These are phyloP conservation scores for Malus hybrid DNA, from an alignment of 331 rosid genomes.

Conservation along the genomic window DNA sequence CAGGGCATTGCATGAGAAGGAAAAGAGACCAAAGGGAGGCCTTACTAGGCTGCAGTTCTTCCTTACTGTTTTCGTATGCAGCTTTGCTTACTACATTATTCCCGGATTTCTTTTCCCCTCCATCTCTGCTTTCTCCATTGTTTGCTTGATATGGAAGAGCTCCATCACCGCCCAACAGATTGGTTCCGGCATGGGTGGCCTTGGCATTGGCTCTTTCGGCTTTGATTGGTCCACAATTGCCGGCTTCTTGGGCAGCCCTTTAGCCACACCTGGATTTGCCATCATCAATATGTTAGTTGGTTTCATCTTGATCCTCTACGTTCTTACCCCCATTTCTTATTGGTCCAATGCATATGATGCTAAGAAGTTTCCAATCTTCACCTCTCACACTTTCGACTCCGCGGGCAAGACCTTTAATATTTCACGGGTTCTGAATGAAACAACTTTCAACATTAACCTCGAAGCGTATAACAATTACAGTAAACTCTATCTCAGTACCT, in stretches of 20 bases:
- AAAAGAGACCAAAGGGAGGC: conserved; percentile 64
- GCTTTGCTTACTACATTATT: conserved; percentile 67
- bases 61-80: conserved; percentile 35
- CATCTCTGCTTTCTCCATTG: conserved; percentile 45
- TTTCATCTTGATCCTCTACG: conserved; percentile 30
- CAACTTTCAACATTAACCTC: conserved; percentile 37
- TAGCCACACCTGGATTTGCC: conserved; percentile 64
- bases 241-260: conserved; percentile 58
- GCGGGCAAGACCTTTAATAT: conserved; percentile 45
- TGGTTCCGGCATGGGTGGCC: conserved; percentile 66
- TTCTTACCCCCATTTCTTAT: conserved; percentile 45
- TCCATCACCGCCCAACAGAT: conserved; percentile 72
- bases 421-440: conserved; percentile 34
- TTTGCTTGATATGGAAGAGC: conserved; percentile 66
- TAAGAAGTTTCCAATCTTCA: conserved; percentile 61
- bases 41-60: conserved; percentile 71
- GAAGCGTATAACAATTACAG: conserved; percentile 47
- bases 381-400: conserved; percentile 52
- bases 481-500: conserved; percentile 52
- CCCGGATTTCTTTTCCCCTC: conserved; percentile 66
- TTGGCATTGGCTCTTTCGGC: conserved; percentile 67
- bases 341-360: conserved; percentile 60
- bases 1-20: conserved; percentile 86
- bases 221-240: conserved; percentile 77
- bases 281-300: conserved; percentile 53